Percentiles rank a stretch among this genome's conserved stretches.
Conservation (phyloP, 1,284 basidiomycete genomes). For the Phenoliferia sp. region DNA sequence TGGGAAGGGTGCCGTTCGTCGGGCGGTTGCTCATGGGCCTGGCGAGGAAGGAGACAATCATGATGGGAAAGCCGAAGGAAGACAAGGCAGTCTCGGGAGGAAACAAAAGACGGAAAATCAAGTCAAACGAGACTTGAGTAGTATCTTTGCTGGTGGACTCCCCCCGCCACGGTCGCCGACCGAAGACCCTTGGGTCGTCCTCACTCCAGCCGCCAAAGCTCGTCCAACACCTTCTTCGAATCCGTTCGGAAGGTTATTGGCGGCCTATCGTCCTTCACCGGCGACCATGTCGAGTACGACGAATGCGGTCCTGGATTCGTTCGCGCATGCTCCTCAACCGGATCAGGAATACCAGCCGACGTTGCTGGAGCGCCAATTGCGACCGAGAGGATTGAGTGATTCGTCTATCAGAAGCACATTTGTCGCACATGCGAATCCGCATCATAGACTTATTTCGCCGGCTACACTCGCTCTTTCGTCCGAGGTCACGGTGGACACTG, state of each 20-base stretch:
- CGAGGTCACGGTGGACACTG: constrained; percentile 6
- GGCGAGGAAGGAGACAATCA: background rate
- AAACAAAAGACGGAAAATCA: constrained; percentile 1
- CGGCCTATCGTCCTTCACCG: constrained; percentile 18
- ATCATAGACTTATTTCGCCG: constrained; percentile 25
- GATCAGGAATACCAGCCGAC: constrained; percentile 45
- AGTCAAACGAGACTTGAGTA: constrained; percentile 27
- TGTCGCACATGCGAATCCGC: constrained; percentile 43
- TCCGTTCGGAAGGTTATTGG: constrained; percentile 27
- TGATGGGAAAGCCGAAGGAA: background rate
- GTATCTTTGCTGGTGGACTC: constrained; percentile 35
- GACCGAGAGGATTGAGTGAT: constrained; percentile 75
- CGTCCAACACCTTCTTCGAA: background rate
- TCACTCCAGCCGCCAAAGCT: background rate
- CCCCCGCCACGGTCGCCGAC: background rate
- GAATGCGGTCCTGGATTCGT: constrained; percentile 68
- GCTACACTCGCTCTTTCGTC: constrained; percentile 24
- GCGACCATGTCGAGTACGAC: constrained; percentile 60
- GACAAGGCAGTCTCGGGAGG: background rate
- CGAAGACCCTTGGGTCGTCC: constrained; percentile 13
- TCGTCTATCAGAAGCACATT: constrained; percentile 84
- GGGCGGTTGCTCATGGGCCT: background rate
- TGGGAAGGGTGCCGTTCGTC: constrained; percentile 60
- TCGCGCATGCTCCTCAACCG: constrained; percentile 41
- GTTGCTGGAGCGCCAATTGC: constrained; percentile 60